Evolutionary conservation across 2,329 filamentous ascomycete species (phyloP), one percentile per base, ranked within the genome.

Genomic region (Arthrobotrys pseudoclavata): DNA sequence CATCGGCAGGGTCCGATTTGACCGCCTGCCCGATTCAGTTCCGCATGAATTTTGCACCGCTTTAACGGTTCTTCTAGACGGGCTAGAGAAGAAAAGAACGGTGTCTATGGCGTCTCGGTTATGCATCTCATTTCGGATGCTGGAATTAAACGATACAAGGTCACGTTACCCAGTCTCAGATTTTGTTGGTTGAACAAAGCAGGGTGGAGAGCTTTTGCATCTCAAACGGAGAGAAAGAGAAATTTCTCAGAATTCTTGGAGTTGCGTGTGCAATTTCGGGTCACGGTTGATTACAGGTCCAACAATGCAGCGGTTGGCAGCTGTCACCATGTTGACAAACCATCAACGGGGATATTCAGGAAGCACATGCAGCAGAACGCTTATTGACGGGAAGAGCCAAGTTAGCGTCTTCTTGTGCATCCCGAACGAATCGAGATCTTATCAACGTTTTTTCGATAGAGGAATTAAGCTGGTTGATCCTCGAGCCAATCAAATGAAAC

Each of bases 401-500:
- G 29, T 55, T 70, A 62, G 45, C 26, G 26, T 55, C 29, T 12
- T 69, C n/a, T 63, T 42, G 34, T 42, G 40, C 31, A 48, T 47
- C 47, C 26, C 20, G 40, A 63, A 57, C 13, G 24, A 53, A 72
- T 66, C 69, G 50, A 66, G 60, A 64, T 64, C 60, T 64, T 52
- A 72, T 72, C 69, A 66, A 34, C 37, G 45, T 34, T 62, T 53
- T 63, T 63, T 61, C 9, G 68, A 64, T 63, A 55, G 60, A 37
- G 69, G 69, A 66, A 60, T 24, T 57, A 66, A 66, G 61, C 69
- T 60, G 60, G 69, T 60, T 40, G 69, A 72, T 72, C 69, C 7
- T 15, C n/a, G 29, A 20, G 50, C 69, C 69, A 72, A 72, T 72
- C 69, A 72, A 66, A 72, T 72, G 37, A 72, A 72, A 72, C 69